phyloP scores from a whole-genome alignment of 768 basidiomycete species.

The Amanita molliuscula region DNA sequence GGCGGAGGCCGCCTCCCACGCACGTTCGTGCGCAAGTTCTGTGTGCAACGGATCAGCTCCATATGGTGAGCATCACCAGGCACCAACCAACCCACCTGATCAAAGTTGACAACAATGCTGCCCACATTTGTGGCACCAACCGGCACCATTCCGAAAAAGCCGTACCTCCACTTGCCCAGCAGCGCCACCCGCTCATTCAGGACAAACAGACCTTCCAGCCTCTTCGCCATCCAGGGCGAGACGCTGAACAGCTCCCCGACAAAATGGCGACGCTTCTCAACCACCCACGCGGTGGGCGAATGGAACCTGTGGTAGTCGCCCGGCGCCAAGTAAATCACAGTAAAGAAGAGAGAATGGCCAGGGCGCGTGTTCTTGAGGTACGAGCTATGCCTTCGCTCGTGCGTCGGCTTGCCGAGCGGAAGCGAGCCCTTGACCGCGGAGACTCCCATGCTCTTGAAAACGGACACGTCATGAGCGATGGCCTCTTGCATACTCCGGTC shows the following conservation, averaged over 20 bases:
- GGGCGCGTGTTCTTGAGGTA: conserved; percentile 43
- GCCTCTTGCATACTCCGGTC: conserved; percentile 42
- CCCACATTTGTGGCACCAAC: conserved; percentile 99
- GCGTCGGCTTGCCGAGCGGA: conserved; percentile 9
- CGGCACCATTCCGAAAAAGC: conserved; percentile 96
- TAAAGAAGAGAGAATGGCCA: conserved; percentile 82
- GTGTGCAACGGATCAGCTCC: not conserved
- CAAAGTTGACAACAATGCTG: conserved; percentile 93
- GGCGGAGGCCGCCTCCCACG: conserved; percentile 61
- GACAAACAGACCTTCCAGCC: conserved; percentile 87
- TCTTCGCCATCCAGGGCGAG: conserved; percentile 90
- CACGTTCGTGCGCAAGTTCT: conserved; percentile 87
- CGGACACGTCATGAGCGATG: conserved; percentile 55
- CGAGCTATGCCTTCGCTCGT: conserved; percentile 18
- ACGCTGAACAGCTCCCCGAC: conserved; percentile 96
- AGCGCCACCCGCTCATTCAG: conserved; percentile 97
- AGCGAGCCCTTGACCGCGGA: conserved; percentile 9
- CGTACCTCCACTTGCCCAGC: conserved; percentile 88
- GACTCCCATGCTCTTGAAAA: conserved; percentile 31
- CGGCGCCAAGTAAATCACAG: conserved; percentile 95
- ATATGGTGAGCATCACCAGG: too few relatives aligned
- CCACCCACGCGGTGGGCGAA: conserved; percentile 92
- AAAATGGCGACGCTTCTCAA: conserved; percentile 91
- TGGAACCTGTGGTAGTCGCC: conserved; percentile 99
- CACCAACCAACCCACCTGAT: conserved; percentile 61